Percentiles rank a stretch among this genome's conserved stretches.
Evolutionary conservation across 192 early-diverging fungal genomes (phyloP).

Genomic region (Entomortierella beljakovae): DNA sequence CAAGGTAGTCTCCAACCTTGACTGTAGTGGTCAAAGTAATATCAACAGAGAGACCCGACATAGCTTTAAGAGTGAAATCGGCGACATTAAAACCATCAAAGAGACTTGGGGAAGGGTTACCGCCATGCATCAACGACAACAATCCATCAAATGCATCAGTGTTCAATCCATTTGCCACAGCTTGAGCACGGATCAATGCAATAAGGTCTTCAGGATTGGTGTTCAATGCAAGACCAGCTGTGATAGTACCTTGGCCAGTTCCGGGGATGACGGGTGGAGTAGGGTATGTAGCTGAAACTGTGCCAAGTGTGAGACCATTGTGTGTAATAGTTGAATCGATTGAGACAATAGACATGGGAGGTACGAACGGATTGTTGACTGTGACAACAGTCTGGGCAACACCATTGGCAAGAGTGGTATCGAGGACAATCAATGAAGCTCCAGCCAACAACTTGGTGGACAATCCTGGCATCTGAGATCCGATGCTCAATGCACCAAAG

Average conservation of each 20-base stretch:
- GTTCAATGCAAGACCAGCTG: conserved; percentile 56
- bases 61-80: conserved; percentile 51
- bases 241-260: conserved; percentile 37
- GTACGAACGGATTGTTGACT: conserved; percentile 62
- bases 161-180: conserved; percentile 45
- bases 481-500: conserved; percentile 51
- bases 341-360: conserved; percentile 55
- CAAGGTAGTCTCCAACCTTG: conserved; percentile 58
- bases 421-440: conserved; percentile 45
- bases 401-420: conserved; percentile 45
- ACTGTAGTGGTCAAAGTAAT: conserved; percentile 52
- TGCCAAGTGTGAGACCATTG: conserved; percentile 54
- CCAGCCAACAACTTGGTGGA: conserved; percentile 43
- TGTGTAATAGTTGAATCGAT: conserved; percentile 52
- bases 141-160: conserved; percentile 55
- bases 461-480: conserved; percentile 57
- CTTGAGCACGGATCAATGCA: conserved; percentile 52
- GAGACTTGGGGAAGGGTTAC: conserved; percentile 25
- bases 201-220: conserved; percentile 57
- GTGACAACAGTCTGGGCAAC: conserved; percentile 56
- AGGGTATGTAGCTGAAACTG: conserved; percentile 51
- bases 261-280: conserved; percentile 48
- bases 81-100: conserved; percentile 58
- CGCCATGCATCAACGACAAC: conserved; percentile 34
- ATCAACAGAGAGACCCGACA: conserved; percentile 54